Evolutionary conservation across 1,139 yeast species (phyloP).

Genomic region (Lodderomyces margitis): DNA sequence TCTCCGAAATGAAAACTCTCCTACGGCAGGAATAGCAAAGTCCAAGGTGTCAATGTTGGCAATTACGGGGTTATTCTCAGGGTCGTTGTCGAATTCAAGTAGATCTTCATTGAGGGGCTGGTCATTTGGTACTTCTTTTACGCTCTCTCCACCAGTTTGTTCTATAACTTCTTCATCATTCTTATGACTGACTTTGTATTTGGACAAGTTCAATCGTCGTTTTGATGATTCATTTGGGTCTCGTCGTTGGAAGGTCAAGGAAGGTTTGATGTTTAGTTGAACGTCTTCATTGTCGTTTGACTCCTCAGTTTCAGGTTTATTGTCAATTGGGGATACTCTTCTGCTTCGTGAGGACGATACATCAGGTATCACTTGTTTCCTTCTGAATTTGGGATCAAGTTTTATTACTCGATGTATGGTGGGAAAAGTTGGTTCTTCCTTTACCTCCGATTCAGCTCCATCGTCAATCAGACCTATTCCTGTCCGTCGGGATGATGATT

Average conservation of each 20-base stretch:
- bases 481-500: background rate
- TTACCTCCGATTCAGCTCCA: background rate
- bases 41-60: constrained; percentile 19
- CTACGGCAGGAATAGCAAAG: background rate
- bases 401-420: background rate
- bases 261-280: background rate
- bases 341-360: background rate
- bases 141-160: too few relatives aligned
- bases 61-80: constrained; percentile 21
- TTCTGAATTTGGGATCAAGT: constrained; percentile 7
- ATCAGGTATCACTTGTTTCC: constrained; percentile 1
- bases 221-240: background rate
- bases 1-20: background rate
- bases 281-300: background rate
- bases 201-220: background rate
- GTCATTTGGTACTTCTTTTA: too few relatives aligned
- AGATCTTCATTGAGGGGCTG: constrained; percentile 16
- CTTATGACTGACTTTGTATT: background rate
- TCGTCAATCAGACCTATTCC: background rate
- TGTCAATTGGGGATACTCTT: background rate
- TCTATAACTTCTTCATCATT: too few relatives aligned
- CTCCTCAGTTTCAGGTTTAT: background rate
- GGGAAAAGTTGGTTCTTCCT: too few relatives aligned
- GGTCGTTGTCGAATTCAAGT: constrained; percentile 17
- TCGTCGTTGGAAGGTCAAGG: background rate